phyloP scores from a whole-genome alignment of 768 basidiomycete species.

The Termitomyces heimii region DNA sequence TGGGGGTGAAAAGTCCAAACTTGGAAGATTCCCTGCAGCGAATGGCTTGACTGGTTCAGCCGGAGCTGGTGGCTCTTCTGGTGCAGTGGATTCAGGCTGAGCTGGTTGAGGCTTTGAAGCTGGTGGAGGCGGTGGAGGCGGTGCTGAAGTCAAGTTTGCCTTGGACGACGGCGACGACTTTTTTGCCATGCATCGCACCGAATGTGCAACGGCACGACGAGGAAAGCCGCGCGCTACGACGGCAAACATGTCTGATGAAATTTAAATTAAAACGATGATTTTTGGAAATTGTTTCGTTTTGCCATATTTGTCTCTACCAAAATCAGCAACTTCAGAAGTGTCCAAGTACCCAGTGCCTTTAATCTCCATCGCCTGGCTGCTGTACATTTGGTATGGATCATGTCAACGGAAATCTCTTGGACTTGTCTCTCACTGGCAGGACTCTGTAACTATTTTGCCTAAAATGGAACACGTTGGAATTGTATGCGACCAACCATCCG shows the following conservation, averaged over 20 bases:
- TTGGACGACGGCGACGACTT: not conserved
- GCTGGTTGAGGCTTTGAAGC: constrained; percentile 5
- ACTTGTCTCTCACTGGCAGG: too few species aligned
- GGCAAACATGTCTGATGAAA: constrained; percentile 9
- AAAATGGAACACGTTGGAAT: too few species aligned
- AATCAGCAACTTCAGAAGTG: not conserved
- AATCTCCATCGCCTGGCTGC: not conserved
- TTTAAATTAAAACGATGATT: not conserved
- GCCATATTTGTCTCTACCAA: constrained; percentile 5
- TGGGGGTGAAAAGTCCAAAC: constrained; percentile 61
- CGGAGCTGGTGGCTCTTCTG: constrained; percentile 7
- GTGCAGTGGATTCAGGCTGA: constrained; percentile 7
- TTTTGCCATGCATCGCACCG: constrained; percentile 11
- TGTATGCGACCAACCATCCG: too few species aligned
- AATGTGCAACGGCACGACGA: constrained; percentile 9
- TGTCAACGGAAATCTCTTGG: not conserved
- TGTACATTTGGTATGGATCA: not conserved
- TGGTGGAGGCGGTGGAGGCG: constrained; percentile 6
- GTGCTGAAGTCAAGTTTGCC: not conserved
- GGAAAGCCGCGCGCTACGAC: constrained; percentile 9
- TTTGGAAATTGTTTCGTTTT: constrained; percentile 2
- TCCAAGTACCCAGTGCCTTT: not conserved
- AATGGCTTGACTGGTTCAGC: constrained; percentile 17
- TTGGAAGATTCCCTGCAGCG: constrained; percentile 30
- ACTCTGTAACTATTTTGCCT: too few species aligned